A percentile compares a stretch with the other conserved stretches of the same genome.
Conservation (phyloP, 257 asterid species). For the Solanum pinnatisectum region DNA sequence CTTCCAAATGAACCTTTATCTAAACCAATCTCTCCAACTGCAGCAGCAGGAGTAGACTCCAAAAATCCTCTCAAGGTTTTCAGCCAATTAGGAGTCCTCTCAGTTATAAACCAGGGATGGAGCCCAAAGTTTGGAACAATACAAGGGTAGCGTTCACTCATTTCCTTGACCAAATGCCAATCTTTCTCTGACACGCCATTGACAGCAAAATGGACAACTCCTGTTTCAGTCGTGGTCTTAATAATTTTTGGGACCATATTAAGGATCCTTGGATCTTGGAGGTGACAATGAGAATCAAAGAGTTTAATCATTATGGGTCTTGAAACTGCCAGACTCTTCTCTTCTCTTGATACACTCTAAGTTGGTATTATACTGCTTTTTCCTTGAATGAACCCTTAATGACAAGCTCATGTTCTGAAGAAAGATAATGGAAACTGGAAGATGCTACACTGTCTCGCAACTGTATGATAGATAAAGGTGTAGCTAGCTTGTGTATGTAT, state of each 20-base stretch:
- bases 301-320: slow-evolving; percentile 37
- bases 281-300: slow-evolving; percentile 92
- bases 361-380: neutral
- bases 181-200: slow-evolving; percentile 85
- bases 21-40: slow-evolving; percentile 93
- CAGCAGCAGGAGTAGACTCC: slow-evolving; percentile 62
- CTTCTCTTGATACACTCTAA: neutral
- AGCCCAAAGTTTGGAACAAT: slow-evolving; percentile 77
- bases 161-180: slow-evolving; percentile 84
- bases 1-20: slow-evolving; percentile 77
- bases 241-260: slow-evolving; percentile 48
- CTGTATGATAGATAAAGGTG: neutral
- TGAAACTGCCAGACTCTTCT: neutral
- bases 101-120: slow-evolving; percentile 76
- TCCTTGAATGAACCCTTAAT: neutral
- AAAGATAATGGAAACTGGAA: neutral
- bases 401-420: neutral
- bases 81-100: slow-evolving; percentile 72
- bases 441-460: neutral
- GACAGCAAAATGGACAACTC: slow-evolving; percentile 74
- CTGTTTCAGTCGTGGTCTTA: slow-evolving; percentile 47
- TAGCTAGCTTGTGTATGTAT: neutral
- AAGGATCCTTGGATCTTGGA: slow-evolving; percentile 71
- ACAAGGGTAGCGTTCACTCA: slow-evolving; percentile 54
- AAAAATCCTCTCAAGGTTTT: slow-evolving; percentile 48